Evolutionary conservation across 371 early-diverging fungal genomes (phyloP).

Genomic region (Apophysomyces elegans): DNA sequence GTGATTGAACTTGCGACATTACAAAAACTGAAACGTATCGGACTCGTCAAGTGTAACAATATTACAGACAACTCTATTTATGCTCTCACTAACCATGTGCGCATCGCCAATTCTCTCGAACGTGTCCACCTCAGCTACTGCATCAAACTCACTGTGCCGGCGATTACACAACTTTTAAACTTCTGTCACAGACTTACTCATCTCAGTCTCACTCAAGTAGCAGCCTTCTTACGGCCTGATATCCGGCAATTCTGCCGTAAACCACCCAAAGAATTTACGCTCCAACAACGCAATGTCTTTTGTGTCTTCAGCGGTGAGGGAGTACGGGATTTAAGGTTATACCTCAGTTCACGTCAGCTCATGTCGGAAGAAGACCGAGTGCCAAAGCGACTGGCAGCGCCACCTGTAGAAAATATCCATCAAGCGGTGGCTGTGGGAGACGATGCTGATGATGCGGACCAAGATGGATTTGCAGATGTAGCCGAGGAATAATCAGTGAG

Average conservation of each 20-base stretch:
- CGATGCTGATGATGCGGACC: slow-evolving; percentile 11
- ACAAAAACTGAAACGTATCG: slow-evolving; percentile 64
- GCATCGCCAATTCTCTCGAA: slow-evolving; percentile 59
- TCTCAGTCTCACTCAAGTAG: slow-evolving; percentile 63
- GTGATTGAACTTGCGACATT: slow-evolving; percentile 60
- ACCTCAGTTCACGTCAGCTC: slow-evolving; percentile 36
- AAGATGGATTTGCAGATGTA: slow-evolving; percentile 6
- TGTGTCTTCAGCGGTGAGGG: slow-evolving; percentile 69
- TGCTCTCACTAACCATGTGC: slow-evolving; percentile 52
- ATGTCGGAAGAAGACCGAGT: slow-evolving; percentile 13
- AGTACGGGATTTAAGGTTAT: slow-evolving; percentile 53
- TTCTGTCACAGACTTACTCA: slow-evolving; percentile 63
- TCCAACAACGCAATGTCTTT: slow-evolving; percentile 59
- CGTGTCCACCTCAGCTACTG: slow-evolving; percentile 70
- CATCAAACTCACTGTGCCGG: slow-evolving; percentile 48
- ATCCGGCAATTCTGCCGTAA: slow-evolving; percentile 62
- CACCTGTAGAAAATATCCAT: background rate
- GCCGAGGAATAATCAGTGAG: too few relatives aligned
- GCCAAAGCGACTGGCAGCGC: background rate
- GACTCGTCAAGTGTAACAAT: slow-evolving; percentile 64
- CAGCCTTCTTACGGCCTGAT: slow-evolving; percentile 59
- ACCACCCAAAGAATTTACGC: slow-evolving; percentile 61
- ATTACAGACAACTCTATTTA: slow-evolving; percentile 65
- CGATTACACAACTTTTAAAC: slow-evolving; percentile 57
- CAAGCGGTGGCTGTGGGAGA: slow-evolving; percentile 11